These are phyloP conservation scores for Gossypium schwendimanii DNA, from an alignment of 441 rosid genomes.

Conservation along the genomic window DNA sequence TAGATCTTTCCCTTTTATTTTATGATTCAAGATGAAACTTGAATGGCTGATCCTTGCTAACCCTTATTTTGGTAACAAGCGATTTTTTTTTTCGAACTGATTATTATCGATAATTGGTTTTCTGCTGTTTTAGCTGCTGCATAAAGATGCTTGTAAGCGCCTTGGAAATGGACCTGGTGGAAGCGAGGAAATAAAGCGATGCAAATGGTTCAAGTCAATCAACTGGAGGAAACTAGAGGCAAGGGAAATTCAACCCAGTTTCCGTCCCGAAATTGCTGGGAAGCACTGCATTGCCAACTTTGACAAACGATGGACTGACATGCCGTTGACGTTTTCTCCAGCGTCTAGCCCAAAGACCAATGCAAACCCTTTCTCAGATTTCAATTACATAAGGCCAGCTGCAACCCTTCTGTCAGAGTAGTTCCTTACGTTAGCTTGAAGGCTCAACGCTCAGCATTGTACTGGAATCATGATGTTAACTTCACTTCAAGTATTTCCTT, in stretches of 20 bases:
- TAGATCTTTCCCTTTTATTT: background rate
- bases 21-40: background rate
- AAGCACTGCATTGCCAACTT: conserved; percentile 82
- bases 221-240: conserved; percentile 85
- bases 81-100: background rate
- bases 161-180: conserved; percentile 68
- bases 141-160: conserved; percentile 68
- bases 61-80: background rate
- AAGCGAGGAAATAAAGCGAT: conserved; percentile 60
- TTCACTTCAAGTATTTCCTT: background rate
- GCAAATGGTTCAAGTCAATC: conserved; percentile 81
- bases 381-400: conserved; percentile 60
- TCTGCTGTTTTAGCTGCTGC: conserved; percentile 53
- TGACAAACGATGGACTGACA: conserved; percentile 77
- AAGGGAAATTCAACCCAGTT: conserved; percentile 64
- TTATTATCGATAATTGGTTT: background rate
- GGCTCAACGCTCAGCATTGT: background rate
- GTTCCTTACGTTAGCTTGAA: background rate
- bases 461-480: background rate
- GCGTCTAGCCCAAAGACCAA: conserved; percentile 64
- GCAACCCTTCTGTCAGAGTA: no score
- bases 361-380: conserved; percentile 59
- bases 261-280: conserved; percentile 74
- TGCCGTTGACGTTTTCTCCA: conserved; percentile 73
- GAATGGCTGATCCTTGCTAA: background rate